phyloP scores from a whole-genome alignment of 108 stramenopile species.

The Aurantiochytrium sp. region DNA sequence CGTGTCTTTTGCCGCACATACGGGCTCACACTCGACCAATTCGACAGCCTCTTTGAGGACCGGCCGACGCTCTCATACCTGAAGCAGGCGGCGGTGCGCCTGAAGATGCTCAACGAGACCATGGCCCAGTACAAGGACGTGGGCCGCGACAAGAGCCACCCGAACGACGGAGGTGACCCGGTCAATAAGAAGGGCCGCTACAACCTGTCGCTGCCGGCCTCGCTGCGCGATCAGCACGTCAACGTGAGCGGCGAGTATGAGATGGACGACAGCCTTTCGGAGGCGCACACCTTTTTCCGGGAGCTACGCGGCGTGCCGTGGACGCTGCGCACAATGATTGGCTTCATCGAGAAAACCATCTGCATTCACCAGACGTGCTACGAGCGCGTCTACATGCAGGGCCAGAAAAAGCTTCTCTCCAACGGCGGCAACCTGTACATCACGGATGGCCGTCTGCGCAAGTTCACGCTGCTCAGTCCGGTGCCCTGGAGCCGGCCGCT shows the following conservation, averaged over 20 bases:
- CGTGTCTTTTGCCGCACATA: background rate
- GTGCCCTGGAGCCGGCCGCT: slow-evolving; percentile 23
- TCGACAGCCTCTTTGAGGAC: slow-evolving; percentile 16
- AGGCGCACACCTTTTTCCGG: background rate
- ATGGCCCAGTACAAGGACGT: background rate
- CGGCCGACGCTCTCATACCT: background rate
- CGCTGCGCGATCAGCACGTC: background rate
- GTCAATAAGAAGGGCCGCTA: background rate
- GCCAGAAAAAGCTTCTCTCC: background rate
- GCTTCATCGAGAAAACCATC: background rate
- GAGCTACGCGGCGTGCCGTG: slow-evolving; percentile 13
- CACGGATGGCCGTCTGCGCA: slow-evolving; percentile 7
- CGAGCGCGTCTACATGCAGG: slow-evolving; percentile 10
- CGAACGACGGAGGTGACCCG: background rate
- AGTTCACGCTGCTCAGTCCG: background rate
- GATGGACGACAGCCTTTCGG: background rate
- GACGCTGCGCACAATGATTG: slow-evolving; percentile 15
- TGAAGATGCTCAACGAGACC: slow-evolving; percentile 15
- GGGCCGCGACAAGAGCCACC: background rate
- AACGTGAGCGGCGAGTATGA: slow-evolving; percentile 6
- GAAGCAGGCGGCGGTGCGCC: background rate
- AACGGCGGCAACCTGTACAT: slow-evolving; percentile 19
- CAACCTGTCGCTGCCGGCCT: background rate
- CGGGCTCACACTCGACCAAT: background rate
- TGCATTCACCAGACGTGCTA: background rate